Evolutionary conservation across 495 filamentous ascomycete genomes (phyloP), one percentile per base, ranked within the genome.

Genomic region (Neurospora sublineolata): DNA sequence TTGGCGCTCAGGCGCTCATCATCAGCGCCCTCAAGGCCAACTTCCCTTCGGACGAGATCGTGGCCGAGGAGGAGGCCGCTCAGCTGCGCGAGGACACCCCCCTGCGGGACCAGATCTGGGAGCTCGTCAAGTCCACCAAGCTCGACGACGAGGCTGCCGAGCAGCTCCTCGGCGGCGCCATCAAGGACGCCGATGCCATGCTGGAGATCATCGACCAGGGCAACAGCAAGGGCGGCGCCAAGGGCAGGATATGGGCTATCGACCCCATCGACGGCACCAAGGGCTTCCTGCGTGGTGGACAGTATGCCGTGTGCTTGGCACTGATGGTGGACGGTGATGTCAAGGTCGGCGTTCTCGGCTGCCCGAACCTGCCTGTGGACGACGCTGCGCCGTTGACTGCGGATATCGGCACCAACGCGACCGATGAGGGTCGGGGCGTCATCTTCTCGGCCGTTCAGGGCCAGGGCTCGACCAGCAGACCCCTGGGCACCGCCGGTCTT

Each of bases 241-340:
- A 86, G 75, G 95, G 95, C 36, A 86, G 95, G 72, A 93, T 97
- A 81, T 99, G 95, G 95, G 92, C 95, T 23, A 85, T 99, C 67
- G 95, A 99, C 82, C 95, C 95, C 42, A 97, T 99, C 72, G 95
- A 99, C 80, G 95, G 95, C 64, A 99, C 95, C 70, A 95, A 96
- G 81, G 95, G 95, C 36, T 99, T 99, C 82, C 84, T 99, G 69
- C 87, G 95, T 68, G 96, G 96, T n/a, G 95, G 93, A 20, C 95
- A 99, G 82, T 99, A 99, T 78, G 95, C 95, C 30, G 93, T 99
- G 37, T 97, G 94, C 79, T 86, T 99, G 1, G 95, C 87, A 39
- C 82, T 99, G 76, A 91, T 99, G 76, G 92, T 93, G 37, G 93
- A 97, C 74, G 95, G 94, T n/a, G 89, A 96, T 68, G 93, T 97